These are phyloP conservation scores for Syzygium grande DNA, from an alignment of 345 rosid species.

Conservation along the genomic window DNA sequence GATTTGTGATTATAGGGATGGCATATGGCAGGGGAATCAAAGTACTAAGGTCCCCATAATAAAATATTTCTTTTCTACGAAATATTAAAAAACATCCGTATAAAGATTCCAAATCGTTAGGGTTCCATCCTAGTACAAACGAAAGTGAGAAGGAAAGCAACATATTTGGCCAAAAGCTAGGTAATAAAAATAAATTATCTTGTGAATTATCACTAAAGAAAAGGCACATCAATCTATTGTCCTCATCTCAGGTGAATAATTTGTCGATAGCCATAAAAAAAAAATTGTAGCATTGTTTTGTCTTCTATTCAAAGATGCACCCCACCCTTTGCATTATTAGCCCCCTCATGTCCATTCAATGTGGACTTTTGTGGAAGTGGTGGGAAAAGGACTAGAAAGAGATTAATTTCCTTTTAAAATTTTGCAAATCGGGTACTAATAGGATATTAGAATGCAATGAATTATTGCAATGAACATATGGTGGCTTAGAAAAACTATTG, in stretches of 20 bases:
- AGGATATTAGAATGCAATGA: background rate
- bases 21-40: background rate
- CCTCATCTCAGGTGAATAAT: background rate
- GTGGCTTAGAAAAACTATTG: background rate
- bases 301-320: background rate
- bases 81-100: background rate
- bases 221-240: background rate
- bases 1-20: too few relatives aligned
- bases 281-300: background rate
- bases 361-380: background rate
- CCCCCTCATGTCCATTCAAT: background rate
- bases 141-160: background rate
- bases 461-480: background rate
- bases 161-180: background rate
- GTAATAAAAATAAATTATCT: background rate
- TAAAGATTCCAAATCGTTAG: background rate
- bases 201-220: background rate
- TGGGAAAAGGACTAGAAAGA: background rate
- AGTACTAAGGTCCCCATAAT: background rate
- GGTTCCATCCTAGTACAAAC: background rate
- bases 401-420: background rate
- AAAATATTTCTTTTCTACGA: background rate
- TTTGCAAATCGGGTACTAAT: background rate
- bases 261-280: background rate
- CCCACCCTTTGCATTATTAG: background rate